phyloP scores from a whole-genome alignment of 495 filamentous ascomycete species.

The Astrothelium macrocarpum region DNA sequence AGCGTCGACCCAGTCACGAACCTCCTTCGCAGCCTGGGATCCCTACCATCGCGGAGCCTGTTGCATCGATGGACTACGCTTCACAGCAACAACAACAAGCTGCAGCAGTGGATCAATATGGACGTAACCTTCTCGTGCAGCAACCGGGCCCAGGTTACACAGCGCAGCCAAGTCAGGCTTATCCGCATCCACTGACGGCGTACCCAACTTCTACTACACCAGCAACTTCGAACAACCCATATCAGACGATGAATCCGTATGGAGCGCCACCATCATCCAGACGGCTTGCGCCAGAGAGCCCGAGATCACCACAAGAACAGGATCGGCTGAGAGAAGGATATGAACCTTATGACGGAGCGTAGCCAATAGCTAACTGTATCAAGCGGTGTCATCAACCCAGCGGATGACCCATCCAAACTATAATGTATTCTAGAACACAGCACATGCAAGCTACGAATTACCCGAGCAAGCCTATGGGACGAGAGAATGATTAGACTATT shows the following conservation, averaged over 20 bases:
- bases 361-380: background rate
- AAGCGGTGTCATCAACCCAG: background rate
- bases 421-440: background rate
- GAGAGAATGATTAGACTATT: background rate
- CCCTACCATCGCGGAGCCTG: constrained; percentile 21
- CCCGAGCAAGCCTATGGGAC: background rate
- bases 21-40: constrained; percentile 7
- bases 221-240: background rate
- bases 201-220: background rate
- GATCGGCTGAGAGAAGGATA: background rate
- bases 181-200: background rate
- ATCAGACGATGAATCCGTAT: constrained; percentile 1
- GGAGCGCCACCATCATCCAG: background rate
- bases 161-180: background rate
- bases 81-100: constrained; percentile 4
- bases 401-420: background rate
- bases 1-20: constrained; percentile 16
- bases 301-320: background rate
- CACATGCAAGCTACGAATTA: background rate
- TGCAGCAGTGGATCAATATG: constrained; percentile 4
- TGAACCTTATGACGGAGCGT: background rate
- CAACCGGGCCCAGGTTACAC: background rate
- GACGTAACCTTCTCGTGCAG: background rate
- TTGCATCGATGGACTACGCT: background rate
- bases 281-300: background rate